These are phyloP conservation scores for Podaxis sp. DNA, from an alignment of 768 basidiomycete genomes.

Conservation along the genomic window DNA sequence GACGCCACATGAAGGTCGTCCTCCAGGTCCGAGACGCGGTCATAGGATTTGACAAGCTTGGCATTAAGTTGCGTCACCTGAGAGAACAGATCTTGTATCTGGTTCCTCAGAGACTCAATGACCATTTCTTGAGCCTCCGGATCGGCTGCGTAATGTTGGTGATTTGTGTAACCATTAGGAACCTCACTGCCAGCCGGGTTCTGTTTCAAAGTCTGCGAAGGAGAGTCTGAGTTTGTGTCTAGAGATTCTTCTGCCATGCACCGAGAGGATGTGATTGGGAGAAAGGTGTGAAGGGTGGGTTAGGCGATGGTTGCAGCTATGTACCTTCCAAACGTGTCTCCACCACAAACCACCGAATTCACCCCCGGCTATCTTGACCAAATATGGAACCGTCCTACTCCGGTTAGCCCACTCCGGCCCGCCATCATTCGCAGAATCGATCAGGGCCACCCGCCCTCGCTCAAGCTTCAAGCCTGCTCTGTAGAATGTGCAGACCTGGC, in stretches of 20 bases:
- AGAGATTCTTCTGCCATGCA: conserved; percentile 20
- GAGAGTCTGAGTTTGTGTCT: not conserved
- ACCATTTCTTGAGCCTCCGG: conserved; percentile 80
- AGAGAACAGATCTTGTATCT: conserved; percentile 83
- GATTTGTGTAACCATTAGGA: conserved; percentile 18
- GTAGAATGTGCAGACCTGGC: not conserved
- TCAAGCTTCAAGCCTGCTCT: not conserved
- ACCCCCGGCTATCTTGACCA: not conserved
- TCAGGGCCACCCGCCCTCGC: not conserved
- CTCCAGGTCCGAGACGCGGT: conserved; percentile 89
- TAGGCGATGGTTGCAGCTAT: not conserved
- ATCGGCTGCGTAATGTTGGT: conserved; percentile 30
- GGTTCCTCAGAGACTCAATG: conserved; percentile 74
- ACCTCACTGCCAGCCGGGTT: not conserved
- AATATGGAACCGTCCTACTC: conserved; percentile 8
- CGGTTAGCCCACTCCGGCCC: conserved; percentile 4
- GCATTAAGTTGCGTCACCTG: conserved; percentile 90
- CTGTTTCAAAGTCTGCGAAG: not conserved
- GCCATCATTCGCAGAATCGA: not conserved
- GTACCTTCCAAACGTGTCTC: conserved; percentile 4
- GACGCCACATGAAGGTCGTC: conserved; percentile 77
- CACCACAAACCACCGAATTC: not conserved
- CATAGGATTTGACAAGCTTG: conserved; percentile 92
- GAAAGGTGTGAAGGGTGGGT: conserved; percentile 1
- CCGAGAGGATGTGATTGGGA: conserved; percentile 8